These are phyloP conservation scores for Cenchrus fungigraminus DNA, from an alignment of 176 grass and related monocot species.

Conservation along the genomic window DNA sequence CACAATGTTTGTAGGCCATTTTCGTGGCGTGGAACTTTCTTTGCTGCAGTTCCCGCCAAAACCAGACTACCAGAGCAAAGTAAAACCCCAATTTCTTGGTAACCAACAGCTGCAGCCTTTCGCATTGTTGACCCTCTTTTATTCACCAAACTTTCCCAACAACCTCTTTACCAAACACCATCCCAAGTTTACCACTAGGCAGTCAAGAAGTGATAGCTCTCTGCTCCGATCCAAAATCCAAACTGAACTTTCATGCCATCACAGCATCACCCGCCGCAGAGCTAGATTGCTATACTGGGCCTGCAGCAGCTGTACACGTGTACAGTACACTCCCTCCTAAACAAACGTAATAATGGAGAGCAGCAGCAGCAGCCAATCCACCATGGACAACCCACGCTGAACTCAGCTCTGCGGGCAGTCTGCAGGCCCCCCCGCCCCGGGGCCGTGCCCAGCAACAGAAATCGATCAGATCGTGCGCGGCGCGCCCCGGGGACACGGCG, in stretches of 20 bases:
- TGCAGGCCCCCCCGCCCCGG: background rate
- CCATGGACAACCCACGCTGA: too few relatives aligned
- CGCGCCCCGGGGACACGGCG: conserved; percentile 34
- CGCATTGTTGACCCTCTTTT: background rate
- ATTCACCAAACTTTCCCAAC: background rate
- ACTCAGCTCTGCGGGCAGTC: background rate
- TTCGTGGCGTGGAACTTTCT: background rate
- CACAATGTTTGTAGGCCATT: background rate
- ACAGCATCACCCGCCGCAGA: too few relatives aligned
- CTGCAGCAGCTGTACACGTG: background rate
- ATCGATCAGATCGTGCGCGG: background rate
- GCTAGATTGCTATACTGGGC: background rate
- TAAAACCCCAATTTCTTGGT: too few relatives aligned
- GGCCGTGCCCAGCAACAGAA: background rate
- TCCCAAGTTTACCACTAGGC: too few relatives aligned
- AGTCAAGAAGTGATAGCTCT: too few relatives aligned
- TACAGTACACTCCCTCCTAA: too few relatives aligned
- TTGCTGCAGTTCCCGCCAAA: background rate
- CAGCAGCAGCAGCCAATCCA: background rate
- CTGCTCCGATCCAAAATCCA: too few relatives aligned
- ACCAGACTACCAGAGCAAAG: background rate
- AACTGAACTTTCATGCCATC: too few relatives aligned
- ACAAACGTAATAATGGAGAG: too few relatives aligned
- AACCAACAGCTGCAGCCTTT: background rate
- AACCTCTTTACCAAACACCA: too few relatives aligned